These are phyloP conservation scores for Vicia sativa DNA, from an alignment of 306 rosid species.

Conservation along the genomic window DNA sequence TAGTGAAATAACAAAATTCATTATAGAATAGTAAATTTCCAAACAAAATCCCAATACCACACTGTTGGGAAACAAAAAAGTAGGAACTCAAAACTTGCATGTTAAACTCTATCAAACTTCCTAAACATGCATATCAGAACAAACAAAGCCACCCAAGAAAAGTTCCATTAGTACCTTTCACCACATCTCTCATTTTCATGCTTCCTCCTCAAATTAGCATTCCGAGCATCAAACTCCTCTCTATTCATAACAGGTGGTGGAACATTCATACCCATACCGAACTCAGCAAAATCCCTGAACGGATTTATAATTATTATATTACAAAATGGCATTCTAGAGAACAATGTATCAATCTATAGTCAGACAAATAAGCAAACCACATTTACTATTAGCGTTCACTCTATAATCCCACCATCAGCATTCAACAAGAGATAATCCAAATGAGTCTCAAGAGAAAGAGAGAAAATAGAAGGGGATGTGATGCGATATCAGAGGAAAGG, in stretches of 20 bases:
- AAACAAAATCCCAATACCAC: constrained; percentile 14
- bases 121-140: constrained; percentile 18
- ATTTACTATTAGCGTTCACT: not conserved
- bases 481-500: not conserved
- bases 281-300: constrained; percentile 84
- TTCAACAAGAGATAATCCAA: constrained; percentile 3
- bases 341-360: not conserved
- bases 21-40: not conserved
- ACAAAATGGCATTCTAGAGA: constrained; percentile 27
- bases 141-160: constrained; percentile 32
- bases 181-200: constrained; percentile 82
- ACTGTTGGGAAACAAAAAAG: constrained; percentile 6
- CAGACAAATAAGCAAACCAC: constrained; percentile 21
- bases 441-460: not conserved
- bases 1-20: not conserved
- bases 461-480: not conserved
- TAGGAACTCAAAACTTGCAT: not conserved
- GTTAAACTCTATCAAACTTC: constrained; percentile 24
- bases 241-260: constrained; percentile 83
- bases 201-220: constrained; percentile 83
- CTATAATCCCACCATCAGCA: not conserved
- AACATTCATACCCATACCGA: constrained; percentile 67
- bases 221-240: constrained; percentile 94
- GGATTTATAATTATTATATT: constrained; percentile 25
- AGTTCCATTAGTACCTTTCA: constrained; percentile 55